Base-by-base conservation (phyloP, 2,329 filamentous ascomycete genomes). In the Penicillium glabrum region DNA sequence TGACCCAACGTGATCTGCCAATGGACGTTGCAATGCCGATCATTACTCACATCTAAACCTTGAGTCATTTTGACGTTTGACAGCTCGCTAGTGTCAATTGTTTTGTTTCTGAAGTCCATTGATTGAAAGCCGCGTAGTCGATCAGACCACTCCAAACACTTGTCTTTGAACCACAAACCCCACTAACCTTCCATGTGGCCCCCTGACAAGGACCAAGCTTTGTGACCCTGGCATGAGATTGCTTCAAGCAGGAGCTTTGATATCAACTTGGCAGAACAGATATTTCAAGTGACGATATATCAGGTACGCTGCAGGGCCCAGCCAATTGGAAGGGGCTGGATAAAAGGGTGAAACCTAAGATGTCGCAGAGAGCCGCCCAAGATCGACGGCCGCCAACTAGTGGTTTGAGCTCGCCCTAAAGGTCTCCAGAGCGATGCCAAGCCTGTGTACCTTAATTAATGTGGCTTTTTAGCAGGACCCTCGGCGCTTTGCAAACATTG, bases 341-440 rank as follows among this genome's bases (percentile, higher is more conserved):
- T 53, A 48, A 39, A 23, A 49, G 21, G 41, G 56, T 71, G 69
- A 71, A 71, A 72, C 69, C 53, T 50, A 43, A 56, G 51, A 31
- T 61, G 69, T 72, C 67, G 53, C 66, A 69, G 61, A 62, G 57
- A 66, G 58, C 63, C 61, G 61, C 64, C 62, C 47, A 61, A 53
- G 60, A 64, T 62, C 56, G 61, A 56, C 58, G 59, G 57, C 31
- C 50, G 61, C 59, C 49, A 44, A 55, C 46, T 54, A 62, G 53
- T 46, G 58, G 51, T 51, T 67, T 52, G 53, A 55, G 37, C 37
- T 45, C 26, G 33, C 43, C 51, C 45, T 19, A 43, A 47, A 51
- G 13, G 31, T 50, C 41, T 19, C 43, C 21, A 39, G 33, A 19
- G 44, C 37, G 29, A 41, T 26, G 9, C 10, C 9, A 41, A 41